Percentiles rank a stretch among this genome's conserved stretches.
phyloP scores from a whole-genome alignment of 2,329 filamentous ascomycete species.

The Nakataea oryzae region DNA sequence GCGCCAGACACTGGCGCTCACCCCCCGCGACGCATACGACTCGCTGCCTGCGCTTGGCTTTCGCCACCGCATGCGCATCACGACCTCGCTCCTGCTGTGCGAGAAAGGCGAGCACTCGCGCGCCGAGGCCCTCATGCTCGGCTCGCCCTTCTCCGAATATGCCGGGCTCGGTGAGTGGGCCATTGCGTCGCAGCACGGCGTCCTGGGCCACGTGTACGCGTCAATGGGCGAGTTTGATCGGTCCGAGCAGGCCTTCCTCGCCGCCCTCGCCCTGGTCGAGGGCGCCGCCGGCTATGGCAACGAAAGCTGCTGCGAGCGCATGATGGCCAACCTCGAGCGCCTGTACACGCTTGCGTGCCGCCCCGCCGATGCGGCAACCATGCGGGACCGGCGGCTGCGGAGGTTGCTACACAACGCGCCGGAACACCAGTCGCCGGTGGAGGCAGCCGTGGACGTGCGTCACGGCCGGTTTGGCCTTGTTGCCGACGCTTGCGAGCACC shows the following conservation, averaged over 20 bases:
- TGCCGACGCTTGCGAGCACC: not conserved
- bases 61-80: constrained; percentile 3
- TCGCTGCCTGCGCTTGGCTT: not conserved
- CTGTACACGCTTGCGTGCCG: constrained; percentile 1
- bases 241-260: not conserved
- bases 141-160: not conserved
- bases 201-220: not conserved
- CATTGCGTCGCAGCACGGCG: constrained; percentile 1
- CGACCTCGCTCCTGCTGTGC: not conserved
- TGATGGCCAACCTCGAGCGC: constrained; percentile 4
- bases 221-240: not conserved
- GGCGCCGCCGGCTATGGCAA: not conserved
- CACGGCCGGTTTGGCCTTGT: not conserved
- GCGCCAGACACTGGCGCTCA: not conserved
- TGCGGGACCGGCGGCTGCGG: constrained; percentile 1
- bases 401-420: not conserved
- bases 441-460: not conserved
- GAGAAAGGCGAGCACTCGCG: not conserved
- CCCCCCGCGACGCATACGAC: not conserved
- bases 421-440: not conserved
- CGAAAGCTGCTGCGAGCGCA: constrained; percentile 2
- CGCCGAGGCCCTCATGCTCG: not conserved
- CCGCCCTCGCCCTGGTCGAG: not conserved
- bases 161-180: constrained; percentile 1
- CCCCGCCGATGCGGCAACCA: not conserved